Evolutionary conservation across 1,139 yeast species (phyloP).

Genomic region (Insectozyma bohioensis): DNA sequence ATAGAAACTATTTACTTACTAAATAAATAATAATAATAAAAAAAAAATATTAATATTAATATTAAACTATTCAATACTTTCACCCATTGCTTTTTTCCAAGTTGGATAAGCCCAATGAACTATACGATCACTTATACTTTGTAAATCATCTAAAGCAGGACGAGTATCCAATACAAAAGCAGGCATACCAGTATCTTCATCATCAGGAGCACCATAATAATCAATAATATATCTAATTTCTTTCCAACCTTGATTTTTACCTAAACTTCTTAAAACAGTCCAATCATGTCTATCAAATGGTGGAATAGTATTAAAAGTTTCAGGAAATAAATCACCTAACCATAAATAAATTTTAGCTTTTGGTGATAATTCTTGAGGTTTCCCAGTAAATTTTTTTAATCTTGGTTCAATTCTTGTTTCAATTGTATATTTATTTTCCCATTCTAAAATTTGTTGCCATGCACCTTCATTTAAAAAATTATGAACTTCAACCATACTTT

Average conservation of each 20-base stretch:
- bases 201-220: conserved; percentile 91
- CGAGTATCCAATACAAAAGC: conserved; percentile 90
- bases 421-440: conserved; percentile 71
- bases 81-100: conserved; percentile 47
- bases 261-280: conserved; percentile 79
- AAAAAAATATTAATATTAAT: neutral
- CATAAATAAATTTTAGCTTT: conserved; percentile 71
- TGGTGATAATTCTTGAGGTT: conserved; percentile 88
- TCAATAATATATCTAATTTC: conserved; percentile 89
- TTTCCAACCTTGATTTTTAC: conserved; percentile 44
- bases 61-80: neutral
- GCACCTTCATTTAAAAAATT: conserved; percentile 97
- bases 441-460: conserved; percentile 88
- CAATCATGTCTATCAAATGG: conserved; percentile 99
- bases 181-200: conserved; percentile 83
- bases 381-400: conserved; percentile 82
- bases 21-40: conserved; percentile 2
- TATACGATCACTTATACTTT: conserved; percentile 67
- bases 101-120: conserved; percentile 46
- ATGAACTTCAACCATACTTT: conserved; percentile 95
- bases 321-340: conserved; percentile 72
- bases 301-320: conserved; percentile 68
- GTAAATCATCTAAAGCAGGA: conserved; percentile 80
- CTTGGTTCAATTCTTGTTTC: conserved; percentile 65
- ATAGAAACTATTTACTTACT: too few relatives aligned